Conservation (phyloP, 176 grass and related monocot species). For the Eleusine indica region DNA sequence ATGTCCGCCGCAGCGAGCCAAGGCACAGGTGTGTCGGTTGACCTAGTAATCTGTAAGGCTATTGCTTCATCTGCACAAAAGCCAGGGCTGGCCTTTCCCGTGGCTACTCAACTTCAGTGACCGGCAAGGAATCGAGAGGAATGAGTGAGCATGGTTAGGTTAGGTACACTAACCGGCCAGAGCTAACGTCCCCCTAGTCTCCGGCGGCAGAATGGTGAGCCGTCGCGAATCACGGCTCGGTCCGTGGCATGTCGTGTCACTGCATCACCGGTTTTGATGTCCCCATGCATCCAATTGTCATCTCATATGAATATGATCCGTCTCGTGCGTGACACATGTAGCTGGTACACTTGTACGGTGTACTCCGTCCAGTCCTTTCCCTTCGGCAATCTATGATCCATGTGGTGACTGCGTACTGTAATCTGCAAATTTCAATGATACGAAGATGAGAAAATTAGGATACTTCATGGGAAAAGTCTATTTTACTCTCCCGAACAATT, state of each 20-base stretch:
- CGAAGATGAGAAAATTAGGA: neutral
- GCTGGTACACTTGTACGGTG: neutral
- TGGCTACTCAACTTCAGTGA: constrained; percentile 43
- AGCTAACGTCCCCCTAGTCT: constrained; percentile 6
- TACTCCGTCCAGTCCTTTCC: neutral
- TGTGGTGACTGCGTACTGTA: neutral
- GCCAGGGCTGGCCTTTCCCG: constrained; percentile 21
- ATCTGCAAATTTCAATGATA: neutral
- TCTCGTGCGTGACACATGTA: neutral
- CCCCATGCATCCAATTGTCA: neutral
- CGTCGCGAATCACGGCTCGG: constrained; percentile 4
- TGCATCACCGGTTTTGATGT: neutral
- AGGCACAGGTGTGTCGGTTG: neutral
- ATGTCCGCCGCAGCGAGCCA: neutral
- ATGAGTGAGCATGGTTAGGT: constrained; percentile 31
- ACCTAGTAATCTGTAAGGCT: neutral
- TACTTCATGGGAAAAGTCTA: neutral
- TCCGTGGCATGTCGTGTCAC: constrained; percentile 26
- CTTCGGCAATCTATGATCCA: neutral
- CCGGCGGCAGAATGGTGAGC: constrained; percentile 20
- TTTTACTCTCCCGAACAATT: too few relatives aligned
- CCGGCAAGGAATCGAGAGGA: constrained; percentile 9
- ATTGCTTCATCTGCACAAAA: constrained; percentile 54
- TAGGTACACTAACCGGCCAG: constrained; percentile 42
- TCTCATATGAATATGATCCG: neutral